These are phyloP conservation scores for Termitomyces sp. DNA, from an alignment of 768 basidiomycete species.

Conservation along the genomic window DNA sequence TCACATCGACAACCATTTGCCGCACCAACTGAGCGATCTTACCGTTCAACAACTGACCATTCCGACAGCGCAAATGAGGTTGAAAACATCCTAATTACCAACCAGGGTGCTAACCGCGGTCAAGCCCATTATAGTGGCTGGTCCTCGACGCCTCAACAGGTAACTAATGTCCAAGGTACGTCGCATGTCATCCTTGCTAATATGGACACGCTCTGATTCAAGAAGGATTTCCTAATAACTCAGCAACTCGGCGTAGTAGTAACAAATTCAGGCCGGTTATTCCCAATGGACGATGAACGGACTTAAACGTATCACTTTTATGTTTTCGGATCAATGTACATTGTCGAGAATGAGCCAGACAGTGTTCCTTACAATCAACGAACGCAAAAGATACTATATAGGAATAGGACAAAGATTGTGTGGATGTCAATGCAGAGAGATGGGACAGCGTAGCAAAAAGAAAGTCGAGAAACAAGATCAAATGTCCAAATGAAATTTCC, in stretches of 20 bases:
- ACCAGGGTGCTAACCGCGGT: constrained; percentile 17
- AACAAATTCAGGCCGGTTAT: constrained; percentile 20
- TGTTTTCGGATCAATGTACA: constrained; percentile 8
- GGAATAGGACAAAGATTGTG: constrained; percentile 10
- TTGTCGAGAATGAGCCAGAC: neutral
- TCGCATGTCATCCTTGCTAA: neutral
- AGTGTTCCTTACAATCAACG: neutral
- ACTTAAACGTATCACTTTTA: constrained; percentile 2
- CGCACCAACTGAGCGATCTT: constrained; percentile 34
- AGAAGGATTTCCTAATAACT: constrained; percentile 6
- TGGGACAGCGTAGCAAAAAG: neutral
- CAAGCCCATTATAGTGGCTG: constrained; percentile 32
- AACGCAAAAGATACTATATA: constrained; percentile 2
- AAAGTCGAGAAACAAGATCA: constrained; percentile 5
- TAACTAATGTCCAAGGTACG: constrained; percentile 19
- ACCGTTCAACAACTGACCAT: constrained; percentile 49
- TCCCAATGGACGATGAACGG: constrained; percentile 8
- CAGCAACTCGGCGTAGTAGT: constrained; percentile 11
- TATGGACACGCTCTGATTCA: neutral
- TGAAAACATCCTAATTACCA: constrained; percentile 56
- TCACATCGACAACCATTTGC: constrained; percentile 51
- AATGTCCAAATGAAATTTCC: constrained; percentile 5
- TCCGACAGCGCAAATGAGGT: constrained; percentile 73
- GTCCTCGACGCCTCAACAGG: constrained; percentile 26
- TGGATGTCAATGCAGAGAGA: neutral